Conservation (phyloP, 768 basidiomycete species). For the Rubroboletus pulcherrimus region DNA sequence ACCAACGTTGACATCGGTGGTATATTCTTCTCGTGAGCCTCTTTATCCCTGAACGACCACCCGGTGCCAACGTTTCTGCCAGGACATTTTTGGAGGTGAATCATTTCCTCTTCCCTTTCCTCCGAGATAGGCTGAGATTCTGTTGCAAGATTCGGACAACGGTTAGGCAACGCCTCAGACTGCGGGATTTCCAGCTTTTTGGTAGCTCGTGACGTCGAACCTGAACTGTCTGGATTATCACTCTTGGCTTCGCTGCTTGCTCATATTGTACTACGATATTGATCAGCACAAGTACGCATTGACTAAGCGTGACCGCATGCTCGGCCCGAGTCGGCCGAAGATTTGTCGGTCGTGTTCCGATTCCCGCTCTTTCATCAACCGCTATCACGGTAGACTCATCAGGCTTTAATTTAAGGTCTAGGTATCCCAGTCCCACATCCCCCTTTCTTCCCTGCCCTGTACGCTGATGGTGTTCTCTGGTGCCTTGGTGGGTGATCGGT, state of each 20-base stretch:
- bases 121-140: slow-evolving; percentile 22
- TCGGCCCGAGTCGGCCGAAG: too few relatives aligned
- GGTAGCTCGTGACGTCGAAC: slow-evolving; percentile 50
- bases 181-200: slow-evolving; percentile 53
- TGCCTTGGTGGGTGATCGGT: slow-evolving; percentile 54
- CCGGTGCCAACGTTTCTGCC: neutral
- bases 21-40: slow-evolving; percentile 71
- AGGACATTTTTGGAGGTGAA: slow-evolving; percentile 82
- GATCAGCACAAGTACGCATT: neutral
- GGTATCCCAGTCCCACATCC: neutral
- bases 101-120: neutral
- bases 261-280: too few relatives aligned
- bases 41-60: neutral
- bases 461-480: slow-evolving; percentile 79
- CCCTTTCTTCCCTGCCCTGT: neutral
- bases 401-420: neutral
- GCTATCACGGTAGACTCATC: neutral
- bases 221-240: slow-evolving; percentile 2
- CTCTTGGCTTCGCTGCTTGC: neutral
- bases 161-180: too few relatives aligned
- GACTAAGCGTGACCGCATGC: neutral
- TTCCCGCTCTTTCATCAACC: neutral
- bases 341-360: neutral
- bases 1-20: slow-evolving; percentile 56
- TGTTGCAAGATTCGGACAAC: too few relatives aligned